These are phyloP conservation scores for Aspergillus steynii DNA, from an alignment of 495 filamentous ascomycete genomes.

Conservation along the genomic window DNA sequence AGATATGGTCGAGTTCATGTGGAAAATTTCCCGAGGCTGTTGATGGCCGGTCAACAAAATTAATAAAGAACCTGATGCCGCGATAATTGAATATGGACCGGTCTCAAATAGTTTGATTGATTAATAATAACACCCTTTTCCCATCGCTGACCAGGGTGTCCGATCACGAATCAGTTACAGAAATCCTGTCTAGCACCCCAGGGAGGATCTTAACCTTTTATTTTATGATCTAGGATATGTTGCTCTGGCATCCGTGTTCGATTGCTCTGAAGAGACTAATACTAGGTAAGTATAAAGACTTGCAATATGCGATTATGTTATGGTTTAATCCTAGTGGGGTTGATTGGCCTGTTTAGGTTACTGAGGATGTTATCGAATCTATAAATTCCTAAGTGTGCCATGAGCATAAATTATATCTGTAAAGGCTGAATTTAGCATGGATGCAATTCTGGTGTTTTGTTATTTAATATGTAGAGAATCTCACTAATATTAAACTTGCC, in stretches of 20 bases:
- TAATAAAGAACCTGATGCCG: not conserved
- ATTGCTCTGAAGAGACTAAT: not conserved
- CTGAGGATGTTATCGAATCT: not conserved
- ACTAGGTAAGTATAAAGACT: not conserved
- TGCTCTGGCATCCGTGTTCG: not conserved
- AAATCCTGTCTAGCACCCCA: not conserved
- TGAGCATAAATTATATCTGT: not conserved
- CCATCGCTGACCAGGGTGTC: not conserved
- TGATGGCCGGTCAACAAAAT: not conserved
- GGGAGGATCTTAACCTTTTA: not conserved
- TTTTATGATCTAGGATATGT: not conserved
- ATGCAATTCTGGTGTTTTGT: conserved; percentile 2
- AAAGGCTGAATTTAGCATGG: not conserved
- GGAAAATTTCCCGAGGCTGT: not conserved
- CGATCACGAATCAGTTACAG: not conserved
- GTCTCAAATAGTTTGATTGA: not conserved
- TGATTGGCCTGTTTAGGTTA: not conserved
- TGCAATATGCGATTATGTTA: not conserved
- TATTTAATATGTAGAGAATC: not conserved
- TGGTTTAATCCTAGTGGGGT: not conserved
- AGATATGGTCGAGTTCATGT: not conserved
- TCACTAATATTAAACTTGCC: not conserved
- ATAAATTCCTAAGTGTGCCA: not conserved
- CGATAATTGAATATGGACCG: not conserved
- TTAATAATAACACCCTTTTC: not conserved